A percentile compares a stretch with the other conserved stretches of the same genome.
Evolutionary conservation across 495 filamentous ascomycete species (phyloP).

Genomic region (Haplographium delicatum): DNA sequence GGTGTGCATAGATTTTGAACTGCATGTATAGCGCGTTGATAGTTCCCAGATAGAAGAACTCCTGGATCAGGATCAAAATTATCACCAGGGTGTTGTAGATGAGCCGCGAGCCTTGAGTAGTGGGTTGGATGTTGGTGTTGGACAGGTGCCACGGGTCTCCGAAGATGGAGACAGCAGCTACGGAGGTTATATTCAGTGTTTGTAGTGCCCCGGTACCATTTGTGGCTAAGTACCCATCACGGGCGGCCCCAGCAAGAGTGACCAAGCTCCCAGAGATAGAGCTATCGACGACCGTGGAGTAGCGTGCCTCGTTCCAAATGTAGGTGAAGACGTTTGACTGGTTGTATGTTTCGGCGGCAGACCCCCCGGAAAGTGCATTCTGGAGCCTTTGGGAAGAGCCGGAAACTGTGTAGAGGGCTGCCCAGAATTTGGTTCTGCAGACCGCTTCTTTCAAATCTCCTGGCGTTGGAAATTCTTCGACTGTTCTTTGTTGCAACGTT

Average conservation of each 20-base stretch:
- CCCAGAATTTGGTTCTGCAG: constrained; percentile 43
- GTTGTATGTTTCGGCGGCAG: constrained; percentile 33
- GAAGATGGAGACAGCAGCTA: constrained; percentile 30
- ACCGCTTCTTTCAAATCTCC: constrained; percentile 28
- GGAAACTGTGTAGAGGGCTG: constrained; percentile 31
- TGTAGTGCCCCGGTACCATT: constrained; percentile 28
- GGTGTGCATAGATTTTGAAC: constrained; percentile 36
- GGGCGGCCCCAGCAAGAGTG: constrained; percentile 30
- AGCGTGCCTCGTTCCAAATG: constrained; percentile 47
- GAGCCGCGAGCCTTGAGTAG: constrained; percentile 39
- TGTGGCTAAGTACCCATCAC: constrained; percentile 28
- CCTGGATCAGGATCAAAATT: constrained; percentile 43
- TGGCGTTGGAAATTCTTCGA: constrained; percentile 26
- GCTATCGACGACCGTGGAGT: constrained; percentile 35
- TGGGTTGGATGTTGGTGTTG: constrained; percentile 38
- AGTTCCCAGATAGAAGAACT: constrained; percentile 47
- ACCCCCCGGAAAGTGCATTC: constrained; percentile 28
- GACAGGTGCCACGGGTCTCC: constrained; percentile 36
- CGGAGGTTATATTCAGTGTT: constrained; percentile 18
- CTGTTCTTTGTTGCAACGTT: constrained; percentile 30
- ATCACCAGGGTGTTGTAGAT: constrained; percentile 48
- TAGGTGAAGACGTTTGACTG: constrained; percentile 31
- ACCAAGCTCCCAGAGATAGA: constrained; percentile 26
- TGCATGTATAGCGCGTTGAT: constrained; percentile 35
- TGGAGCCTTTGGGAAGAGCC: constrained; percentile 34